phyloP scores from a whole-genome alignment of 257 asterid species.

The Leptodermis oblonga region DNA sequence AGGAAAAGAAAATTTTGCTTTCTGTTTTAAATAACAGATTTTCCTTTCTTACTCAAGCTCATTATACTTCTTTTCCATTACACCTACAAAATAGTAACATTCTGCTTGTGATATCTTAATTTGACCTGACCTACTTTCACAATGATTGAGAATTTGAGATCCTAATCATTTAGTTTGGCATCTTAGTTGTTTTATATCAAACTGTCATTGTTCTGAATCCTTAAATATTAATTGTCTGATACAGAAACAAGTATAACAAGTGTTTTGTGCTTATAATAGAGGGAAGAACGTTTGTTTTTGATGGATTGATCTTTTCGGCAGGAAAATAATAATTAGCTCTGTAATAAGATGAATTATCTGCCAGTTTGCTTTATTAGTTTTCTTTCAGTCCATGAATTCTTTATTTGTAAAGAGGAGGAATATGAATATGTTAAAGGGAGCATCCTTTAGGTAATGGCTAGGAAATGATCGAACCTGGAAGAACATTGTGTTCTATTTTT shows the following conservation, averaged over 20 bases:
- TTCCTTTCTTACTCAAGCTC: background rate
- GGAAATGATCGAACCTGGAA: background rate
- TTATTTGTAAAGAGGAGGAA: background rate
- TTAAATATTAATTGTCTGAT: background rate
- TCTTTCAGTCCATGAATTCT: background rate
- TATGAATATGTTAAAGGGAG: background rate
- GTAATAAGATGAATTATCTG: background rate
- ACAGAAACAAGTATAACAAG: background rate
- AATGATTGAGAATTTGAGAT: background rate
- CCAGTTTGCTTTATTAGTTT: background rate
- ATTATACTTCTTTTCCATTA: background rate
- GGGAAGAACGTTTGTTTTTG: background rate
- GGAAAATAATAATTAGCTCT: background rate
- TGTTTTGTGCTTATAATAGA: background rate
- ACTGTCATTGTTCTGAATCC: background rate
- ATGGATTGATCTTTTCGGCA: background rate
- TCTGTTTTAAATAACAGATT: too few species aligned
- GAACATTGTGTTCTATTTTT: background rate
- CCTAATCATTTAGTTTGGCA: background rate
- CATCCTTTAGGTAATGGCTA: conserved; percentile 1
- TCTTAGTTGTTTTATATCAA: background rate
- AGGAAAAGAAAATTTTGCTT: background rate
- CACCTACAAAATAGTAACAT: background rate
- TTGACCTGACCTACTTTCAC: background rate
- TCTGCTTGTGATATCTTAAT: background rate